phyloP scores from a whole-genome alignment of 768 basidiomycete genomes.

The Tephrocybe rancida region DNA sequence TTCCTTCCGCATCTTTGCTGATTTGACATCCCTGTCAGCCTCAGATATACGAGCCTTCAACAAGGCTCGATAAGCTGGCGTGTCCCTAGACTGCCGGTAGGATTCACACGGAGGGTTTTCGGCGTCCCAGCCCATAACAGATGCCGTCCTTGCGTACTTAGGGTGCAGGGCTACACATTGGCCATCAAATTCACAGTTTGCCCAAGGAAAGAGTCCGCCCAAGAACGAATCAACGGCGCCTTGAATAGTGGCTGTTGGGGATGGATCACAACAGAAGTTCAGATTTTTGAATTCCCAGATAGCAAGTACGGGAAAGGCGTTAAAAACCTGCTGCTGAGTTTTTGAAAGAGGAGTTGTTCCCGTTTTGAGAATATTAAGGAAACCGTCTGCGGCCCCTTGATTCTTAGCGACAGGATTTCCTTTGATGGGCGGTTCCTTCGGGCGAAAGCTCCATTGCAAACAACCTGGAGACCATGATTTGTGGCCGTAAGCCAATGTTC shows the following conservation, averaged over 20 bases:
- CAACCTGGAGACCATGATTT: neutral
- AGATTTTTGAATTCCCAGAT: slow-evolving; percentile 4
- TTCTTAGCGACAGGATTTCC: too few species aligned
- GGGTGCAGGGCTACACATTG: neutral
- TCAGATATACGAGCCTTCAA: neutral
- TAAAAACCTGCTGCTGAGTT: neutral
- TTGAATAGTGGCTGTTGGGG: neutral
- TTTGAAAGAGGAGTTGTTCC: neutral
- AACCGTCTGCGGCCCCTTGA: neutral
- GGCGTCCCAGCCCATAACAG: neutral
- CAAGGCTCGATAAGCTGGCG: neutral
- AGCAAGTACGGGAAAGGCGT: neutral
- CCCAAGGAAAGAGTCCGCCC: neutral
- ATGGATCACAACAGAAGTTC: neutral
- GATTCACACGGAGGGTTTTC: neutral
- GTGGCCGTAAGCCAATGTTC: neutral
- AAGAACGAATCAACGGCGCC: neutral
- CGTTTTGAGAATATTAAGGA: neutral
- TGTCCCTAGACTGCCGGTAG: neutral
- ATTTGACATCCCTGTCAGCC: neutral
- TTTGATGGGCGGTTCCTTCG: neutral
- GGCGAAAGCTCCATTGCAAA: neutral
- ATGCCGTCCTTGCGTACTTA: neutral
- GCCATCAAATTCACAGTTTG: neutral
- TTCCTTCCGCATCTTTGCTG: too few species aligned